Base-by-base conservation (phyloP, 345 rosid genomes). In the Euphorbia peplus region DNA sequence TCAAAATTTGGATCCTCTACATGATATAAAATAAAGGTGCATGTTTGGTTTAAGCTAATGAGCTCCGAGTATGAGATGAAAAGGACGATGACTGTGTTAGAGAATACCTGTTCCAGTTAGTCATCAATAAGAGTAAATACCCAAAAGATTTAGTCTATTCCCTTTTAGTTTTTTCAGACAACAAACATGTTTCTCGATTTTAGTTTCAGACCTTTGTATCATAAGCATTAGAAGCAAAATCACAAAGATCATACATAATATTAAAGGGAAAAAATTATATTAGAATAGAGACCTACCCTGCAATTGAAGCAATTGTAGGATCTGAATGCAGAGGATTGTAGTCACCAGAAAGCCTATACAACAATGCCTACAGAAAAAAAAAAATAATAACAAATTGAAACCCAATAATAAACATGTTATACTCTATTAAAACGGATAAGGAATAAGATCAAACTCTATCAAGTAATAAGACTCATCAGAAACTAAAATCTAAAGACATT, bases 251-350 rank as follows among this genome's bases (percentile, higher is more conserved):
- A 22, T 1, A 47, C 26, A 22, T 1, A 47, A 19, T 29, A 52
- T 5, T 11, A 26, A 55, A 63, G 0, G 58, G 12, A 18, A 3
- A 63, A 0, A 63, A 12, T 13, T 3, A 25, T 53, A 60, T 29
- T 68, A 73, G 41, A 42, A 63, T 1, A 54, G 60, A 29, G 29
- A 85, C 96, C 63, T 60, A 93, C 96, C 96, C 99, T 44, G 96
- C 96, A 70, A 67, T 77, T 79, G 76, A 75, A n/a, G 96, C 96
- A 66, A 90, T 0, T 73, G 59, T 59, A 60, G 96, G 96, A 82
- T 95, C 99, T 19, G 97, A 87, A 81, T 90, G 99, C 70, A 95
- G 75, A 76, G 96, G 99, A 79, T 95, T 91, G 66, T 91, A 91
- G 70, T 95, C 97, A 73, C 99, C 99, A 50, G 97, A 91, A 66